A percentile compares a stretch with the other conserved stretches of the same genome.
These are phyloP conservation scores for Kodamaea arcana DNA, from an alignment of 1,139 yeast genomes.

Conservation along the genomic window DNA sequence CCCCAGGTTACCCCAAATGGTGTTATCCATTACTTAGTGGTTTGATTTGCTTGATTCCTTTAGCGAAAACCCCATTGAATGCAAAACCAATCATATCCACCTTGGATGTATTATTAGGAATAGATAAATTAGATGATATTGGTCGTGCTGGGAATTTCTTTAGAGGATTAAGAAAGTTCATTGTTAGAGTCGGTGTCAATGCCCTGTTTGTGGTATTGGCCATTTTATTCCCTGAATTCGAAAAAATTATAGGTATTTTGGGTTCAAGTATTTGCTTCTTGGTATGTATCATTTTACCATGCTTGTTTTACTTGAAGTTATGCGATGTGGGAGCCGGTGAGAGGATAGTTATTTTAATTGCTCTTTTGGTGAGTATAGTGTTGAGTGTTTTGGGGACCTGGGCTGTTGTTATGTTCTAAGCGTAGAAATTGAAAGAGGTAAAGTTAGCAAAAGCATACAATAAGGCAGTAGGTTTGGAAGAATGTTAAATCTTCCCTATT, in stretches of 20 bases:
- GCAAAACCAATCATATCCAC: slow-evolving; percentile 85
- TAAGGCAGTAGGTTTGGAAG: too few relatives aligned
- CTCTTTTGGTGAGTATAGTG: slow-evolving; percentile 20
- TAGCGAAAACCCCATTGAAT: slow-evolving; percentile 83
- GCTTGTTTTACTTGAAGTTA: slow-evolving; percentile 47
- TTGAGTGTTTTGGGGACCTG: slow-evolving; percentile 38
- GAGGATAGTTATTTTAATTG: slow-evolving; percentile 17
- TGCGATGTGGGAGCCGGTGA: slow-evolving; percentile 27
- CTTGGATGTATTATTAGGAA: slow-evolving; percentile 30
- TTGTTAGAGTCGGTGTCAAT: slow-evolving; percentile 45
- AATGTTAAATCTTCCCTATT: too few relatives aligned
- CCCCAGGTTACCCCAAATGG: slow-evolving; percentile 70
- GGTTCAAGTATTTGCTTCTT: slow-evolving; percentile 58
- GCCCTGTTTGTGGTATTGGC: slow-evolving; percentile 48
- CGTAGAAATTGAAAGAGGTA: background rate
- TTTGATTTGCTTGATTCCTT: slow-evolving; percentile 75
- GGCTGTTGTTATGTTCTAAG: slow-evolving; percentile 31
- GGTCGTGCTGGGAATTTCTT: background rate
- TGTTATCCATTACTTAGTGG: slow-evolving; percentile 61
- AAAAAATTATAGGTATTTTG: slow-evolving; percentile 50
- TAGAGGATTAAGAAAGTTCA: slow-evolving; percentile 10
- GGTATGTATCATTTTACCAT: slow-evolving; percentile 54
- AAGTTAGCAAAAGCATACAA: too few relatives aligned
- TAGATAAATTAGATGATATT: slow-evolving; percentile 8
- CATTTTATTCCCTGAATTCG: slow-evolving; percentile 56